phyloP scores from a whole-genome alignment of 2,329 filamentous ascomycete species.

The Pseudogymnoascus sp. region DNA sequence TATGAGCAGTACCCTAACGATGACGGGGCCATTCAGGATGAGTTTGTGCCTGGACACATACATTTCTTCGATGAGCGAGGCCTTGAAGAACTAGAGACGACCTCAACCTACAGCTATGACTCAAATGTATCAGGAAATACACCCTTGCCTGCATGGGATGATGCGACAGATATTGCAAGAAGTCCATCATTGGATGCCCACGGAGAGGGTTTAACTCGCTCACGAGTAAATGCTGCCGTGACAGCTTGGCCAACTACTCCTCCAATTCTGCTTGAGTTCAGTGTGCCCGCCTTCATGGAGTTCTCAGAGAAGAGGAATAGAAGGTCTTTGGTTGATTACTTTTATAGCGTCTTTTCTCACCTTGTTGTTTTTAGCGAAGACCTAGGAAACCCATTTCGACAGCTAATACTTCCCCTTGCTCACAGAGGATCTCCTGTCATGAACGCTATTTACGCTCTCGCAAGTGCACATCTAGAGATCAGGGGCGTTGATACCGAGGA shows the following conservation, averaged over 20 bases:
- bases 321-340: conserved; percentile 51
- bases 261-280: conserved; percentile 39
- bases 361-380: conserved; percentile 59
- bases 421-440: conserved; percentile 53
- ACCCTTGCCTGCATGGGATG: not conserved
- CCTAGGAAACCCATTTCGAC: conserved; percentile 54
- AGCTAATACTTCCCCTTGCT: conserved; percentile 53
- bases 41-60: not conserved
- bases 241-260: not conserved
- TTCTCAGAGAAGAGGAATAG: conserved; percentile 48
- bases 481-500: conserved; percentile 44
- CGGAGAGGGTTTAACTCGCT: not conserved
- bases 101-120: not conserved
- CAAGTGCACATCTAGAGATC: conserved; percentile 75
- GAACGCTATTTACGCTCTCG: conserved; percentile 76
- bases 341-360: conserved; percentile 55
- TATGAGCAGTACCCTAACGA: not conserved
- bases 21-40: not conserved
- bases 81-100: not conserved
- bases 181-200: not conserved
- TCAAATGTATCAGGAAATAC: not conserved
- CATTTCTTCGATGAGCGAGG: not conserved
- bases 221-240: conserved; percentile 19
- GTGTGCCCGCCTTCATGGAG: conserved; percentile 46
- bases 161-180: not conserved